Conservation (phyloP, 2,329 filamentous ascomycete species). For the Aspergillus melleus region DNA sequence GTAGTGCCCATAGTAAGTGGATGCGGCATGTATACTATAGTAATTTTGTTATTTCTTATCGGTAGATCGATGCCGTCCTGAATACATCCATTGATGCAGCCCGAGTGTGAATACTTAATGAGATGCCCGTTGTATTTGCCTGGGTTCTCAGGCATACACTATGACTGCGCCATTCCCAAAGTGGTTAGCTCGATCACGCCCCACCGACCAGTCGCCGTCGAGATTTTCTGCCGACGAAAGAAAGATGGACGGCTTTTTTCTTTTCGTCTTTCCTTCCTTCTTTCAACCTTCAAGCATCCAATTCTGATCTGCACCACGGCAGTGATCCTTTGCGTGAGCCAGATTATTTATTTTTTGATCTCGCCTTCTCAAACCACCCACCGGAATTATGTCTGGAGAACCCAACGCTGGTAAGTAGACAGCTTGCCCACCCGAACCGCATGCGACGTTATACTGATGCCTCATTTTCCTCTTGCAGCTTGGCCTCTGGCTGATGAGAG, state of each 20-base stretch:
- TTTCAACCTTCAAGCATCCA: background rate
- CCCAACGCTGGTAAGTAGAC: slow-evolving; percentile 28
- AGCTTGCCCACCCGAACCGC: background rate
- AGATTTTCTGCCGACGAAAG: background rate
- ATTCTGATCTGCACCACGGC: slow-evolving; percentile 23
- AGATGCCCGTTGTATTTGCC: background rate
- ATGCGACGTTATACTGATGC: slow-evolving; percentile 9
- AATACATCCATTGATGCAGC: too few species aligned
- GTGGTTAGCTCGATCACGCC: background rate
- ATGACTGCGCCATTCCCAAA: background rate
- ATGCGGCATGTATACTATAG: too few species aligned
- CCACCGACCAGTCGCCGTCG: background rate
- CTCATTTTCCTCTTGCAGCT: slow-evolving; percentile 41
- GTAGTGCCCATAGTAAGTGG: too few species aligned
- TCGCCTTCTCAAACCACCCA: slow-evolving; percentile 16
- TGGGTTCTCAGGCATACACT: background rate
- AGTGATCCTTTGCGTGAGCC: slow-evolving; percentile 43
- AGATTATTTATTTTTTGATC: slow-evolving; percentile 24
- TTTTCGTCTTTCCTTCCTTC: background rate
- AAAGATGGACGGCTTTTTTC: background rate
- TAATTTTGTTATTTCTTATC: too few species aligned
- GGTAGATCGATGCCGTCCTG: too few species aligned
- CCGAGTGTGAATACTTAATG: too few species aligned
- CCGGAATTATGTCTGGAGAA: slow-evolving; percentile 34
- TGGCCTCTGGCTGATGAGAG: slow-evolving; percentile 73